Base-by-base conservation (phyloP, 2,329 filamentous ascomycete genomes). In the Corniculantispora saksenae region DNA sequence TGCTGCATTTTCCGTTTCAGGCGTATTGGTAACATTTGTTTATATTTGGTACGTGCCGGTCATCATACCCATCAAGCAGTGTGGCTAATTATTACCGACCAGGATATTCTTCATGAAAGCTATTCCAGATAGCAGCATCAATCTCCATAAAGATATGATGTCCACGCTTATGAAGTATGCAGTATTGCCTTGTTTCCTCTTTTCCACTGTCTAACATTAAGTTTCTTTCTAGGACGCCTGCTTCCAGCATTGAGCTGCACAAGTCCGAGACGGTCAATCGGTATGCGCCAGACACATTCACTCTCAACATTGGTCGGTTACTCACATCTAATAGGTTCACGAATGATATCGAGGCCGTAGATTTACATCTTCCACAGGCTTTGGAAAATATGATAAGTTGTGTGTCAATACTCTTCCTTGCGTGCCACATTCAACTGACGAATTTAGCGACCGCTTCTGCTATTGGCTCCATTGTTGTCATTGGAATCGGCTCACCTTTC, bases 401-500 rank as follows among this genome's bases (percentile, higher is more conserved):
- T 32, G 10, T 32, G 32, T 6, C 32, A 10, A 32, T 6, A 32
- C 5, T 6, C 32, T 10, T 10, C 10, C 32, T 32, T 32, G 32
- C 10, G 32, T 32, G 32, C 5, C 32, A 32, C 32, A 32, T 32
- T 32, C 32, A 10, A 32, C 32, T 32, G 32, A 32, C 10, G 32
- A 32, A 32, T 32, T 32, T 32, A 32, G 58, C 45, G 29, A 35
- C 23, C 40, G 58, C 25, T 21, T 61, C 58, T 5, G 45, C 27
- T 13, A 12, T 54, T 23, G 59, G 47, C 21, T 62, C 59, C 35
- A 38, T 62, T 8, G 38, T 62, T 29, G 59, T 62, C 19, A 62
- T 62, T 6, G 59, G 32, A 15, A 45, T 62, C 19, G 59, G 48
- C 7, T 62, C 59, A n/a, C 59, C 59, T 3, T 62, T 27, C 59